phyloP scores from a whole-genome alignment of 2,329 filamentous ascomycete genomes.

The Plectosphaerella plurivora region DNA sequence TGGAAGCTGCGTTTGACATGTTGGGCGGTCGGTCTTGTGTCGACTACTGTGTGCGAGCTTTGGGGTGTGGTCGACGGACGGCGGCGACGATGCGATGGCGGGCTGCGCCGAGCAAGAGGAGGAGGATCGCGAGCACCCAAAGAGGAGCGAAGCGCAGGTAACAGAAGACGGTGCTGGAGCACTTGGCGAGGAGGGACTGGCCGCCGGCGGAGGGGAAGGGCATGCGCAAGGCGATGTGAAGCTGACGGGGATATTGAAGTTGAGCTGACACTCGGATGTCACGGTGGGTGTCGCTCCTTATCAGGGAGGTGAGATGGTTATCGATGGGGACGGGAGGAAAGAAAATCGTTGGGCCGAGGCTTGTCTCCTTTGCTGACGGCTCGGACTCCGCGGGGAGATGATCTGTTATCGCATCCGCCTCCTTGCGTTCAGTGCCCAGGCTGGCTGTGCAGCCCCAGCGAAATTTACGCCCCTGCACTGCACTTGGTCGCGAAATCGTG shows the following conservation, averaged over 20 bases:
- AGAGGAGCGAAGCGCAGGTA: constrained; percentile 32
- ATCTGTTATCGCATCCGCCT: no score
- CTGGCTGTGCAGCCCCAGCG: no score
- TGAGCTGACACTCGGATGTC: no score
- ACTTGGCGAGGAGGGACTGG: constrained; percentile 30
- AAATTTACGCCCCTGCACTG: no score
- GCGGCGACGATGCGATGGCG: constrained; percentile 20
- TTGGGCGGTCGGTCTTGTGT: neutral
- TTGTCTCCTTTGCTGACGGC: no score
- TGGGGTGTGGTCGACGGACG: neutral
- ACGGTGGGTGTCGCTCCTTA: neutral
- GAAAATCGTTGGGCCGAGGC: no score
- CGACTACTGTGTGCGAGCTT: neutral
- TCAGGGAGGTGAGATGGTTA: no score
- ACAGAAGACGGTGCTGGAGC: constrained; percentile 36
- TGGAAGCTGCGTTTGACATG: constrained; percentile 7
- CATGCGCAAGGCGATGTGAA: neutral
- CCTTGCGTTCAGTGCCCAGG: no score
- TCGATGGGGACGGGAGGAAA: no score
- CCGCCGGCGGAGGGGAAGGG: constrained; percentile 1
- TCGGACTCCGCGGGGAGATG: no score
- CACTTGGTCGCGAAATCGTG: no score
- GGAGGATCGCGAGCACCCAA: constrained; percentile 34
- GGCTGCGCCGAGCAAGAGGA: constrained; percentile 28
- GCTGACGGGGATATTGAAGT: no score